phyloP scores from a whole-genome alignment of 176 grass and related monocot genomes.

The Rhynchospora pubera region DNA sequence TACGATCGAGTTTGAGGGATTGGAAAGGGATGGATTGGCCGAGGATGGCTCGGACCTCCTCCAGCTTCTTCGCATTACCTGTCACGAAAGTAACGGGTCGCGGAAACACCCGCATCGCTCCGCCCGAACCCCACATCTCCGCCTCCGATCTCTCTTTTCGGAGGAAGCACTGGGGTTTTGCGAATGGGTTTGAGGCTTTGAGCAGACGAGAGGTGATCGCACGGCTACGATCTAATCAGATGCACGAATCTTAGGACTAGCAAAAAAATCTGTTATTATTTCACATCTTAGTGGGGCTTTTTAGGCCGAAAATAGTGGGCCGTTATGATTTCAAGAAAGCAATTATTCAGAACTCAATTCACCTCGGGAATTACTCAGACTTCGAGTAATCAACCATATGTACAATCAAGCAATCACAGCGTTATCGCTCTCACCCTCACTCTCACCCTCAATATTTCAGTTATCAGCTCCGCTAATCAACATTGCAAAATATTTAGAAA shows the following conservation, averaged over 20 bases:
- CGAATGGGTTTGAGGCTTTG: background rate
- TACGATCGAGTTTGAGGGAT: slow-evolving; percentile 88
- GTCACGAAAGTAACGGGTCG: slow-evolving; percentile 93
- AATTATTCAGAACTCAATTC: no score
- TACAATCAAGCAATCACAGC: no score
- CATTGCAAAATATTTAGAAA: no score
- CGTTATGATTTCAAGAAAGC: no score
- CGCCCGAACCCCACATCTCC: slow-evolving; percentile 34
- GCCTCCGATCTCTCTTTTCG: background rate
- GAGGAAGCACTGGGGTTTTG: background rate
- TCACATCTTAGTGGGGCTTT: no score
- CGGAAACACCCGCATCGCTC: slow-evolving; percentile 43
- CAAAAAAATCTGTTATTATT: no score
- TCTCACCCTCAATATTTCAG: no score
- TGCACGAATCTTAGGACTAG: background rate
- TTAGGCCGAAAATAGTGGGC: no score
- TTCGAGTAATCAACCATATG: no score
- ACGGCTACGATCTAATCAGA: background rate
- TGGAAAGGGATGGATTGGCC: slow-evolving; percentile 83
- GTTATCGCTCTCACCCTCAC: no score
- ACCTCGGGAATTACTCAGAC: no score
- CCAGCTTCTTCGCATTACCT: slow-evolving; percentile 97
- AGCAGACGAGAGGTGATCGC: background rate
- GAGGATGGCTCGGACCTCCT: slow-evolving; percentile 80
- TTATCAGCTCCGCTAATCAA: no score